Evolutionary conservation across 176 grass and related monocot genomes (phyloP), one percentile per base, ranked within the genome.

Genomic region (Chrysopogon serrulatus): DNA sequence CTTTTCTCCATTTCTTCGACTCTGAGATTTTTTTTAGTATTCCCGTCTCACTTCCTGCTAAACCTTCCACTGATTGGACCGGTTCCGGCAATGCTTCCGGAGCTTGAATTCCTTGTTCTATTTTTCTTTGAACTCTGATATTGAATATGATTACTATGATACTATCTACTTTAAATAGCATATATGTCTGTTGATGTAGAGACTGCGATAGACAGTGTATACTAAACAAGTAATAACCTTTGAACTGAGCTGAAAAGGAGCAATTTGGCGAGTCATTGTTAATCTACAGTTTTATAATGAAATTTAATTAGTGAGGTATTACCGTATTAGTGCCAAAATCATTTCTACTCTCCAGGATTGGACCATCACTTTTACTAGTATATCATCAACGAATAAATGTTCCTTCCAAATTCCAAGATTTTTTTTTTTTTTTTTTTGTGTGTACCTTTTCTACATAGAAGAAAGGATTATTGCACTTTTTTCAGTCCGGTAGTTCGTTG

Each of bases 301-400:
- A 73, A 78, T 35, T 59, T 65, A 5, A 73, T 23, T 11, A 9
- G 2, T 35, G 56, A 73, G 10, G n/a, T 73, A 40, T 34, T 41
- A 65, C 30, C 43, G n/a, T 73, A 40, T 34, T 41, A 65, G 37
- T 54, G 68, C 27, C 5, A 19, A 64, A 78, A 53, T 51, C 5
- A 31, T 61, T 28, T 57, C 13, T 78, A 40, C 30, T 82, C 47
- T 74, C 68, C 23, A 61, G 47, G 85, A 69, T 69, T 76, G 72
- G 32, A 87, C 33, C 35, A 47, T 86, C 35, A 12, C 18, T 18
- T 30, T 44, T 54, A 30, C 35, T 31, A 16, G 47, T 49, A 37
- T 53, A 34, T 33, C 27, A 66, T 33, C 45, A 57, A 53, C 14
- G 43, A 66, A 34, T 18, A 64, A 30, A 81, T 57, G 42, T 30